Evolutionary conservation across 2,329 filamentous ascomycete genomes (phyloP).

Genomic region (Saccharata proteae): DNA sequence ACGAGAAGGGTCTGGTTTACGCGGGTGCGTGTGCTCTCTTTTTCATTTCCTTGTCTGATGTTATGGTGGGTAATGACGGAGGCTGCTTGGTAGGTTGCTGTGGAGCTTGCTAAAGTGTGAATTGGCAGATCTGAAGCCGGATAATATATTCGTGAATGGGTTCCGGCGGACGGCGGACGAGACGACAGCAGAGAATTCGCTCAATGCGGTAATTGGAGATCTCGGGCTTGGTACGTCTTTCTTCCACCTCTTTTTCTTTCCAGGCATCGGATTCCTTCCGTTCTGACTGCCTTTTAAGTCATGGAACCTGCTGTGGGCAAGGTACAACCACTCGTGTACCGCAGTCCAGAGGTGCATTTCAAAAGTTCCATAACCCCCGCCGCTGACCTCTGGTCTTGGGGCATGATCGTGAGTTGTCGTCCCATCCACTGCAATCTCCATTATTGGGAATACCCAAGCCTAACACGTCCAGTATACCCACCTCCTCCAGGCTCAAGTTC

Average conservation of each 20-base stretch:
- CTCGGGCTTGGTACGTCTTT: background rate
- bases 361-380: background rate
- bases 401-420: background rate
- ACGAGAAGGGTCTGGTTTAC: constrained; percentile 16
- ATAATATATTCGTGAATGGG: constrained; percentile 17
- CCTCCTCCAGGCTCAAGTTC: background rate
- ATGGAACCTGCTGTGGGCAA: background rate
- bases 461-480: background rate
- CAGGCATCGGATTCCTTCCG: too few species aligned
- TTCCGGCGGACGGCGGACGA: constrained; percentile 10
- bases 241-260: too few species aligned
- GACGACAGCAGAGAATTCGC: background rate
- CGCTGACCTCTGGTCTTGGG: background rate
- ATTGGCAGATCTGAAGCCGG: constrained; percentile 17
- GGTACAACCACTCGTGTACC: background rate
- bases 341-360: background rate
- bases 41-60: too few species aligned
- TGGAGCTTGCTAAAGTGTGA: too few species aligned
- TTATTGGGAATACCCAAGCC: background rate
- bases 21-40: too few species aligned
- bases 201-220: background rate
- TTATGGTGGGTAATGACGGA: too few species aligned
- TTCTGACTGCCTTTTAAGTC: too few species aligned
- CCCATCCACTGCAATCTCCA: background rate
- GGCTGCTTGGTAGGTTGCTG: too few species aligned